A percentile compares a stretch with the other conserved stretches of the same genome.
These are phyloP conservation scores for Ustilago xerochloae DNA, from an alignment of 1,284 basidiomycete species.

Conservation along the genomic window DNA sequence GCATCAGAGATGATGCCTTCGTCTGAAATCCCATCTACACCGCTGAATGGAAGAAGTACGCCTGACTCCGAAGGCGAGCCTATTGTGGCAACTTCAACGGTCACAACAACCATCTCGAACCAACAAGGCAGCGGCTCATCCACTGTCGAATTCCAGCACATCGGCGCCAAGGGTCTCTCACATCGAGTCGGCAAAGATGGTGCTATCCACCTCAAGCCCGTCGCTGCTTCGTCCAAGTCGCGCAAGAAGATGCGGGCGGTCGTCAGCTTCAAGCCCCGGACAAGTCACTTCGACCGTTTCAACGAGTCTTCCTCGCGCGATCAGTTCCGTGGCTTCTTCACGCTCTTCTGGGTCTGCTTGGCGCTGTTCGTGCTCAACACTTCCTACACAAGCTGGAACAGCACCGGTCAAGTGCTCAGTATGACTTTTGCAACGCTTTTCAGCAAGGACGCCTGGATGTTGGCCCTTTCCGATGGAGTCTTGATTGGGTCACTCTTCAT, in stretches of 20 bases:
- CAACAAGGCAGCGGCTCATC: slow-evolving; percentile 33
- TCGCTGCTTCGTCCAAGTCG: slow-evolving; percentile 28
- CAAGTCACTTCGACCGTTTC: slow-evolving; percentile 58
- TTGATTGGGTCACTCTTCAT: slow-evolving; percentile 82
- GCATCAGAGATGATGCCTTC: slow-evolving; percentile 25
- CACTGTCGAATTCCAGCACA: slow-evolving; percentile 45
- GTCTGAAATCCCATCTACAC: slow-evolving; percentile 25
- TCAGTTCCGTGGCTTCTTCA: slow-evolving; percentile 66
- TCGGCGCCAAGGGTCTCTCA: slow-evolving; percentile 49
- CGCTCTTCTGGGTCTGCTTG: slow-evolving; percentile 66
- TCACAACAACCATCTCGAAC: slow-evolving; percentile 49
- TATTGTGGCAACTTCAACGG: slow-evolving; percentile 39
- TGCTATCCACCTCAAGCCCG: slow-evolving; percentile 50
- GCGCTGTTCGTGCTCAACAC: slow-evolving; percentile 62
- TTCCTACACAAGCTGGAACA: slow-evolving; percentile 53
- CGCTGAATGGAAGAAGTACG: slow-evolving; percentile 16
- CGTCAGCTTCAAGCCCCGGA: slow-evolving; percentile 55
- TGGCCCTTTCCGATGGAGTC: slow-evolving; percentile 84
- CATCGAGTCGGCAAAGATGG: slow-evolving; percentile 53
- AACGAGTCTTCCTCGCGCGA: slow-evolving; percentile 44
- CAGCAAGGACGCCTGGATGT: slow-evolving; percentile 82
- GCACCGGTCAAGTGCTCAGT: slow-evolving; percentile 79
- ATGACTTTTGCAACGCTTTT: slow-evolving; percentile 87
- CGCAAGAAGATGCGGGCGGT: slow-evolving; percentile 57
- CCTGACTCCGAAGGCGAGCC: slow-evolving; percentile 44